phyloP scores from a whole-genome alignment of 371 early-diverging fungal species.

The Rhizopus microsporus region DNA sequence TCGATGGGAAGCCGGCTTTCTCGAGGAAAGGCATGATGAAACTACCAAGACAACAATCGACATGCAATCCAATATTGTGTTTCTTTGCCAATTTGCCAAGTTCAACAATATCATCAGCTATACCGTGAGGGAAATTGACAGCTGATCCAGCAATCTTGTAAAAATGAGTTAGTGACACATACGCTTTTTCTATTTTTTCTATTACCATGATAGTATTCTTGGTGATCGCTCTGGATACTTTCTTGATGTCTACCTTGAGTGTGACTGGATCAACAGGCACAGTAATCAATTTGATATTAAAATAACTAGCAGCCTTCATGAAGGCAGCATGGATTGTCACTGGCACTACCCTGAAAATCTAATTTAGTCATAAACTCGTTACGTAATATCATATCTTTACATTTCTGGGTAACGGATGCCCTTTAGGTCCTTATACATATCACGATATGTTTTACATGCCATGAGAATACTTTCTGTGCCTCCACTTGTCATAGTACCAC shows the following conservation, averaged over 20 bases:
- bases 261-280: conserved; percentile 84
- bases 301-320: conserved; percentile 93
- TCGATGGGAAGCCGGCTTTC: conserved; percentile 85
- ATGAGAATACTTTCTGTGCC: conserved; percentile 95
- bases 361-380: conserved; percentile 1
- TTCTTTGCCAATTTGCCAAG: conserved; percentile 82
- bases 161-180: not conserved
- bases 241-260: conserved; percentile 73
- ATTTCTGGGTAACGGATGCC: conserved; percentile 91
- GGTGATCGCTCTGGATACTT: conserved; percentile 79
- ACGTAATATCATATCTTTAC: conserved; percentile 39
- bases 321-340: conserved; percentile 94
- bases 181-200: not conserved
- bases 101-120: conserved; percentile 87
- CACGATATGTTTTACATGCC: conserved; percentile 90
- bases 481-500: conserved; percentile 90
- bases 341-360: conserved; percentile 72
- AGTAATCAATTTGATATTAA: conserved; percentile 83
- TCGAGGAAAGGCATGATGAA: conserved; percentile 94
- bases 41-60: conserved; percentile 97
- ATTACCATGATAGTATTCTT: conserved; percentile 85
- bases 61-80: conserved; percentile 86
- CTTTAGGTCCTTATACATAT: conserved; percentile 68
- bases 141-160: conserved; percentile 85
- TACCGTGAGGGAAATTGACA: conserved; percentile 93